Conservation (phyloP, 768 basidiomycete genomes). For the Cyclocybe aegerita region DNA sequence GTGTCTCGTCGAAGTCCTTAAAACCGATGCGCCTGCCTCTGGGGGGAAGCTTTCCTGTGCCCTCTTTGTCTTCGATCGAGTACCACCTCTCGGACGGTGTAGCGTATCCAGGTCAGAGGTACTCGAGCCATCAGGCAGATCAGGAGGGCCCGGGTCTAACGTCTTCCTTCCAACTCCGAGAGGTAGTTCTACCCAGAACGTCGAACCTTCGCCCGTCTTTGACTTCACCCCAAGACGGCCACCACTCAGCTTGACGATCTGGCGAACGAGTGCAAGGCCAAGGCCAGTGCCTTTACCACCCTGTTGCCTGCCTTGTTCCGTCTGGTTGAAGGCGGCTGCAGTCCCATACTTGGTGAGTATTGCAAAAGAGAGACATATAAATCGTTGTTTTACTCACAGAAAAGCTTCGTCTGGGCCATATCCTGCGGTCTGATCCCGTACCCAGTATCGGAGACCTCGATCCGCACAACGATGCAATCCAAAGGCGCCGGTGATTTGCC, state of each 20-base stretch:
- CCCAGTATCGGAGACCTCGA: conserved; percentile 80
- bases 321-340: conserved; percentile 74
- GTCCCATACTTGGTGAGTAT: not conserved
- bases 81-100: conserved; percentile 12
- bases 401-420: conserved; percentile 68
- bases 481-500: conserved; percentile 35
- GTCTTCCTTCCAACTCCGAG: conserved; percentile 70
- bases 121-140: conserved; percentile 20
- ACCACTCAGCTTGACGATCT: conserved; percentile 74
- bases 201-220: conserved; percentile 68
- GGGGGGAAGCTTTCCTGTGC: conserved; percentile 19
- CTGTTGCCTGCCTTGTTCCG: conserved; percentile 73
- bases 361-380: not conserved
- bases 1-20: conserved; percentile 23
- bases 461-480: conserved; percentile 77
- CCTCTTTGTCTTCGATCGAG: conserved; percentile 1
- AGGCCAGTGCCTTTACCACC: conserved; percentile 75
- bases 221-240: conserved; percentile 73
- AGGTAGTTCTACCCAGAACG: conserved; percentile 87
- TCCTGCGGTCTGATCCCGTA: conserved; percentile 52
- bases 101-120: conserved; percentile 25
- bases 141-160: conserved; percentile 22
- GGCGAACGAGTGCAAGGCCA: conserved; percentile 73
- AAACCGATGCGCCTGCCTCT: conserved; percentile 23
- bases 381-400: conserved; percentile 47